A percentile compares a stretch with the other conserved stretches of the same genome.
These are phyloP conservation scores for Peziza echinospora DNA, from an alignment of 495 filamentous ascomycete species.

Conservation along the genomic window DNA sequence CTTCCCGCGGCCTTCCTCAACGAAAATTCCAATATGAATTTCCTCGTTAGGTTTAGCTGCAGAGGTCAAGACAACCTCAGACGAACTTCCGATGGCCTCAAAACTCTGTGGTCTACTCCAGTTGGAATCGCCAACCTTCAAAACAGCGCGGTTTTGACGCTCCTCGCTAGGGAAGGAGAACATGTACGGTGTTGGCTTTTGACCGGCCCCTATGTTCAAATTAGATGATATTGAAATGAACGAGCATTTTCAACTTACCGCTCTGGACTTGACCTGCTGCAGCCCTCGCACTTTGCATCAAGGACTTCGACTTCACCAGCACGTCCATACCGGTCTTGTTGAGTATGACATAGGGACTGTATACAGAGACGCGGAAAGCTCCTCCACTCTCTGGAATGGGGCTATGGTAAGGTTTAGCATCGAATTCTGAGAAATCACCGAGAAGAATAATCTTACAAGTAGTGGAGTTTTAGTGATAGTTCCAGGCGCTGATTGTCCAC, in stretches of 20 bases:
- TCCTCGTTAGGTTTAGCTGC: conserved; percentile 41
- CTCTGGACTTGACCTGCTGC: conserved; percentile 45
- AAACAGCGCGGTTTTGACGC: conserved; percentile 61
- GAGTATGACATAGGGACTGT: conserved; percentile 77
- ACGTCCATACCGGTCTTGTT: conserved; percentile 88
- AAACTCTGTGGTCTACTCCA: conserved; percentile 98
- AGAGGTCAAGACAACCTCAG: conserved; percentile 63
- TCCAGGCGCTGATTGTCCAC: conserved; percentile 64
- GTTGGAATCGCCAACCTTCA: conserved; percentile 68
- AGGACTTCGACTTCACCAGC: conserved; percentile 69
- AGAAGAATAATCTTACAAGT: conserved; percentile 26
- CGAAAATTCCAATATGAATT: conserved; percentile 71
- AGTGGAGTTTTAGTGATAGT: conserved; percentile 68
- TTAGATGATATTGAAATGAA: conserved; percentile 6
- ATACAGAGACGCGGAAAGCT: conserved; percentile 85
- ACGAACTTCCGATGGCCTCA: conserved; percentile 86
- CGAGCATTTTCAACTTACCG: conserved; percentile 1
- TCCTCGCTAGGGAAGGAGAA: conserved; percentile 80
- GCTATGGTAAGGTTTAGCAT: conserved; percentile 4
- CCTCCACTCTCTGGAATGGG: conserved; percentile 83
- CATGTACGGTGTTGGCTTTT: conserved; percentile 77
- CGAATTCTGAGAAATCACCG: neutral
- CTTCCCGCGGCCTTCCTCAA: conserved; percentile 82
- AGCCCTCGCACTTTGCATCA: conserved; percentile 58
- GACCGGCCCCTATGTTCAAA: conserved; percentile 19